Conservation (phyloP, 2,329 filamentous ascomycete genomes). For the Aspergillus sp. region DNA sequence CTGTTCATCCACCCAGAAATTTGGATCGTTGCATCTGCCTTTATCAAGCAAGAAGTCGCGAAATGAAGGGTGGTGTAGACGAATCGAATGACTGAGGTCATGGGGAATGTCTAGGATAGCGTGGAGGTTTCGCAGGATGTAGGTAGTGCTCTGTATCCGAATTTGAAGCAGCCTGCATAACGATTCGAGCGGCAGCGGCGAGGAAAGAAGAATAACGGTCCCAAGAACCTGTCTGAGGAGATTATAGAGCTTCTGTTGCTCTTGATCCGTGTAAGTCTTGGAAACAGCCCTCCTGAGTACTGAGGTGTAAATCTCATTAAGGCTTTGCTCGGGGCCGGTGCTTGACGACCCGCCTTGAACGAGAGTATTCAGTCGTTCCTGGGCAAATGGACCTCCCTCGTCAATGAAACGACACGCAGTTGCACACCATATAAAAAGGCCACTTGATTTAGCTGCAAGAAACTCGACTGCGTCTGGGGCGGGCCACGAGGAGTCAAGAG, state of each 20-base stretch:
- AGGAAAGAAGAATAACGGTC: conserved; percentile 27
- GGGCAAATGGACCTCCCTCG: conserved; percentile 19
- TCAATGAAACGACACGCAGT: background rate
- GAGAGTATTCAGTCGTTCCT: conserved; percentile 21
- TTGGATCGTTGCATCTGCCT: background rate
- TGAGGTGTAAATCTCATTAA: conserved; percentile 25
- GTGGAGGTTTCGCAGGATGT: background rate
- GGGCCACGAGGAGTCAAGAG: conserved; percentile 14
- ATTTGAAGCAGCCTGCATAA: background rate
- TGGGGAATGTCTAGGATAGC: background rate
- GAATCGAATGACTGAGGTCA: background rate
- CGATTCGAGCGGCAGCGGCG: conserved; percentile 23
- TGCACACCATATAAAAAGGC: conserved; percentile 4
- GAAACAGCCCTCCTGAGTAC: conserved; percentile 25
- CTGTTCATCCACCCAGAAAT: background rate
- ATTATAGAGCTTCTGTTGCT: background rate
- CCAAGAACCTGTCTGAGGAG: conserved; percentile 27
- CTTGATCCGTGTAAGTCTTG: conserved; percentile 14
- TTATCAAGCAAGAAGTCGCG: conserved; percentile 15
- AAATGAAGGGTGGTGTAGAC: conserved; percentile 13
- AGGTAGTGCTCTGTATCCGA: background rate
- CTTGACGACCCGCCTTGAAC: conserved; percentile 21
- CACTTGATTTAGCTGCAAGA: background rate
- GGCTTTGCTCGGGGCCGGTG: conserved; percentile 16
- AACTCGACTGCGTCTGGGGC: background rate